These are phyloP conservation scores for Fusarium nanum DNA, from an alignment of 2,329 filamentous ascomycete genomes.

Conservation along the genomic window DNA sequence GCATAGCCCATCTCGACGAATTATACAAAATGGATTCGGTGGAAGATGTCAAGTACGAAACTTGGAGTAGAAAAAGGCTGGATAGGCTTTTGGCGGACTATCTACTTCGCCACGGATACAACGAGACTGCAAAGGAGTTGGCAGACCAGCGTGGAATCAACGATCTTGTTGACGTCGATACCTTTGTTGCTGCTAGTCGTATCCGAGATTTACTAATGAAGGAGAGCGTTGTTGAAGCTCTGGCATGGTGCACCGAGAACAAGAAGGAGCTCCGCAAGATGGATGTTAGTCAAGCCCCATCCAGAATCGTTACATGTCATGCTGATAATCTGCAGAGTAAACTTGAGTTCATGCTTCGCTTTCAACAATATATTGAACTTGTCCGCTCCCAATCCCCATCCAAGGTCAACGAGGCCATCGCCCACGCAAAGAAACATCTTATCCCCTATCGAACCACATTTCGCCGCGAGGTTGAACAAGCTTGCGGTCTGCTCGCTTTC, in stretches of 20 bases:
- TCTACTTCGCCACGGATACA: slow-evolving; percentile 84
- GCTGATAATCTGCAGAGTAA: slow-evolving; percentile 68
- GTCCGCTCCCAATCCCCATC: slow-evolving; percentile 73
- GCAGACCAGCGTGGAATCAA: slow-evolving; percentile 80
- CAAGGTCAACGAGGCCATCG: slow-evolving; percentile 80
- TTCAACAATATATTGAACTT: slow-evolving; percentile 96
- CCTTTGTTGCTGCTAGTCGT: slow-evolving; percentile 83
- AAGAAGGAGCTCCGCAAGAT: slow-evolving; percentile 92
- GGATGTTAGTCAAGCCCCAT: slow-evolving; percentile 65
- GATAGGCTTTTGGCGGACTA: slow-evolving; percentile 94
- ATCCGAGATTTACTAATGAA: slow-evolving; percentile 79
- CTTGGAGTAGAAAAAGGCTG: slow-evolving; percentile 84
- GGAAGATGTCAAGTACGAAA: slow-evolving; percentile 92
- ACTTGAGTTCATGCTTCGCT: slow-evolving; percentile 90
- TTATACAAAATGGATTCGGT: slow-evolving; percentile 83
- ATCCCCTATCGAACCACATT: slow-evolving; percentile 76
- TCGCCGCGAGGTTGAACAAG: slow-evolving; percentile 74
- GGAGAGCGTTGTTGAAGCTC: slow-evolving; percentile 79
- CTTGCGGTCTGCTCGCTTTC: slow-evolving; percentile 84
- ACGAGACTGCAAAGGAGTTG: slow-evolving; percentile 78
- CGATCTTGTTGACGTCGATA: slow-evolving; percentile 87
- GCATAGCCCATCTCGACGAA: slow-evolving; percentile 83
- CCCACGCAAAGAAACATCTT: slow-evolving; percentile 85
- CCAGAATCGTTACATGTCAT: not conserved
- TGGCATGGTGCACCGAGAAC: slow-evolving; percentile 93